Base-by-base conservation (phyloP, 164 flowering plant genomes). In the Echeveria elegans region DNA sequence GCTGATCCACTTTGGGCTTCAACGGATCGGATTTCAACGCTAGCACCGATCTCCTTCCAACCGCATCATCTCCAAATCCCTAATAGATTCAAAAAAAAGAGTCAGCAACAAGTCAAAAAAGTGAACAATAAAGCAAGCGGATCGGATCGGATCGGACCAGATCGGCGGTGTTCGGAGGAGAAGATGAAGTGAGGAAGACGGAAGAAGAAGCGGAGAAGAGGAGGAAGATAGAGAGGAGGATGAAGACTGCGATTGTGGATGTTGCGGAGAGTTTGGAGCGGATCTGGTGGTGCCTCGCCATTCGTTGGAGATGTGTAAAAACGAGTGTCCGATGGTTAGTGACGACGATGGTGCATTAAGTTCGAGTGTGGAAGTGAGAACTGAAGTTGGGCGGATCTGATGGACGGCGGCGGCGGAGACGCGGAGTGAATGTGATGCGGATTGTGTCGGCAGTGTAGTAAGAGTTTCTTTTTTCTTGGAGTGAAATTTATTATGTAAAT, bases 11-110 rank as follows among this genome's bases (percentile, higher is more conserved):
- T 7, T 83, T 73, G 4, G 83, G 82, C 78, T 84, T 84, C 26
- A 82, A 73, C 6, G 88, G 88, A 76, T 82, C 86, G 19, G 84
- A 76, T 66, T 84, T 84, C 14, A 78, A 59, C 5, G 83, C 84
- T 34, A 84, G 78, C 5, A 84, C 68, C 12, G 82, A 73, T 66
- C 88, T 72, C 68, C 88, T 30, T 26, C 66, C 40, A 5, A 75
- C 75, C 75, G 23, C 72, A n/a, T 30, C 73, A 53, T 38, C 65
- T 52, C 70, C 62, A 34, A 37, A 32, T 11, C 18, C 19, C 14
- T 21, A 26, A 52, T 4, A 45, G 3, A 15, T 30, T 11, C 53
- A 21, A 66, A 15, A 67, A 24, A 26, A 66, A 52, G 16, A 66
- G 16, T 50, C 24, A 66, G 38, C 1, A 66, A 45, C 11, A 19